These are phyloP conservation scores for Myxozyma neotropica DNA, from an alignment of 805 yeast species.

Conservation along the genomic window DNA sequence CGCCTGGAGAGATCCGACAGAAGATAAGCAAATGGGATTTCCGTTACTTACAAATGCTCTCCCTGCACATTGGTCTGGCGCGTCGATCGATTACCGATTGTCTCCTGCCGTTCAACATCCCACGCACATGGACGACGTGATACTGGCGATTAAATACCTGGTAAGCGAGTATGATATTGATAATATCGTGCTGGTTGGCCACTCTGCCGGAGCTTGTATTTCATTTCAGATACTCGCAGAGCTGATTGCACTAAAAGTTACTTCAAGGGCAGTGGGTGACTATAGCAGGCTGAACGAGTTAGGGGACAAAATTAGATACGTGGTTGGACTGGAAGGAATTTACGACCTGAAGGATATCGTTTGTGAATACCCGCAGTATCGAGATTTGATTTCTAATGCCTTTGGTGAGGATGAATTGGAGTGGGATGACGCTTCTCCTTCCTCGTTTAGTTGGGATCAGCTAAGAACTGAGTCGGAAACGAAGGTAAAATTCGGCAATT, in stretches of 20 bases:
- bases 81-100: constrained; percentile 34
- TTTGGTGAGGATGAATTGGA: constrained; percentile 44
- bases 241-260: not conserved
- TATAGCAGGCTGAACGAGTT: not conserved
- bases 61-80: constrained; percentile 26
- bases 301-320: constrained; percentile 1
- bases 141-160: constrained; percentile 45
- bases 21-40: constrained; percentile 59
- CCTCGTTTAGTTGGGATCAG: constrained; percentile 9
- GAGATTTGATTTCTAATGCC: constrained; percentile 58
- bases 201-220: constrained; percentile 74
- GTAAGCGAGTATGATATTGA: constrained; percentile 24
- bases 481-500: constrained; percentile 1
- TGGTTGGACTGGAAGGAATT: constrained; percentile 64
- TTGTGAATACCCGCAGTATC: constrained; percentile 61
- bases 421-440: constrained; percentile 29
- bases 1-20: constrained; percentile 72
- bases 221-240: constrained; percentile 49
- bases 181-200: constrained; percentile 54
- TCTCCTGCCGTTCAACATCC: constrained; percentile 56
- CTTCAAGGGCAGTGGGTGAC: not conserved
- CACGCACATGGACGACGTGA: constrained; percentile 55
- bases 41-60: constrained; percentile 35
- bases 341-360: constrained; percentile 55
- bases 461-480: not conserved